phyloP scores from a whole-genome alignment of 2,329 filamentous ascomycete species.

The Conoideocrella luteorostrata region DNA sequence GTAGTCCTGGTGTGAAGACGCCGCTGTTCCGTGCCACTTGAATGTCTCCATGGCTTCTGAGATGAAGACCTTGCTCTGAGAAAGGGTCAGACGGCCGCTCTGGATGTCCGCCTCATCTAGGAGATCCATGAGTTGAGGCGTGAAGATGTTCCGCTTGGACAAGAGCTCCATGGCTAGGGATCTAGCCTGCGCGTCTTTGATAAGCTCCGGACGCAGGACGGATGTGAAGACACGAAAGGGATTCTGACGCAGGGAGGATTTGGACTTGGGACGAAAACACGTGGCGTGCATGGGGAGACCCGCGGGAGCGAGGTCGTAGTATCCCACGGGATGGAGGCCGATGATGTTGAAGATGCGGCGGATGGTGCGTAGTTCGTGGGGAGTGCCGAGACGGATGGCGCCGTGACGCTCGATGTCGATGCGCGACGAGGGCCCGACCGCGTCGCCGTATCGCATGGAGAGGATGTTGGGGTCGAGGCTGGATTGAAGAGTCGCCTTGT shows the following conservation, averaged over 20 bases:
- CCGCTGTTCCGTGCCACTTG: constrained; percentile 37
- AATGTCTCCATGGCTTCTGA: constrained; percentile 39
- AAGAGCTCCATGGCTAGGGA: constrained; percentile 28
- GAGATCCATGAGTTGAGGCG: constrained; percentile 26
- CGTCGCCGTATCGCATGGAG: constrained; percentile 14
- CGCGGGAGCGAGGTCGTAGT: constrained; percentile 40
- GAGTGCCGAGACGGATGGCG: constrained; percentile 40
- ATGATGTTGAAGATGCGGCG: constrained; percentile 38
- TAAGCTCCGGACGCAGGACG: constrained; percentile 32
- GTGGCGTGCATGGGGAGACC: constrained; percentile 45
- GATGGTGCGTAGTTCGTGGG: constrained; percentile 34
- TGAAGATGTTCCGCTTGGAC: constrained; percentile 35
- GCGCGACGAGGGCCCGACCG: constrained; percentile 6
- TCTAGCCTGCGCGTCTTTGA: constrained; percentile 24
- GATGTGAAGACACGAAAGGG: constrained; percentile 37
- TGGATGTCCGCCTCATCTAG: constrained; percentile 28
- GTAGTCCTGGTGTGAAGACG: constrained; percentile 35
- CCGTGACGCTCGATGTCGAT: constrained; percentile 31
- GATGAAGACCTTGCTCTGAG: constrained; percentile 32
- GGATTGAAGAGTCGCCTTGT: not conserved
- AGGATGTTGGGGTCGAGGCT: constrained; percentile 13
- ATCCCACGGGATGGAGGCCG: constrained; percentile 42
- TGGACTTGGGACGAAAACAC: constrained; percentile 36
- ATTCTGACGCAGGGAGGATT: constrained; percentile 29
- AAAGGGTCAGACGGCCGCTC: constrained; percentile 18